Conservation (phyloP, 2,329 filamentous ascomycete species). For the Fusarium keratoplasticum region DNA sequence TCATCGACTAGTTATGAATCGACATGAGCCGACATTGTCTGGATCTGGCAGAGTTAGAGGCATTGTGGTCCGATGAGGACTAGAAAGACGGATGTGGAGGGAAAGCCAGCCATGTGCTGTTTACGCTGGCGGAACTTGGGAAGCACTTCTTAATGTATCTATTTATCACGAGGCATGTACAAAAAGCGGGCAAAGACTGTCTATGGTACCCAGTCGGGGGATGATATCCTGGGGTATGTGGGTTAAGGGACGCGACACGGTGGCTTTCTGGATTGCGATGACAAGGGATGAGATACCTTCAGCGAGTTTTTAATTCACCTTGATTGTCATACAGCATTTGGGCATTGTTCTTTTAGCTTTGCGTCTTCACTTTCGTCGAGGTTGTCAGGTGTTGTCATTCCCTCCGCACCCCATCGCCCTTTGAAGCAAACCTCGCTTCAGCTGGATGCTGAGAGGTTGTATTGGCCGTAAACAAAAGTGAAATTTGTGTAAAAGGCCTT, state of each 20-base stretch:
- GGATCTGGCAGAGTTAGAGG: neutral
- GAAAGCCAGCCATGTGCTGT: neutral
- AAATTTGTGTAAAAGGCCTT: too few relatives aligned
- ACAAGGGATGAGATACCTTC: neutral
- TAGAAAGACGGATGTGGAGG: neutral
- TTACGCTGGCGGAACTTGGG: neutral
- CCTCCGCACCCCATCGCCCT: neutral
- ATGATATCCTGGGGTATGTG: neutral
- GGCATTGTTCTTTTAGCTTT: neutral
- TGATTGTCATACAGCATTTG: neutral
- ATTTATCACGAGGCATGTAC: neutral
- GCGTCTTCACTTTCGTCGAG: neutral
- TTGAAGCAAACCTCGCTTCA: neutral
- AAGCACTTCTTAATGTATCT: neutral
- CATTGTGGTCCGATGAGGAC: neutral
- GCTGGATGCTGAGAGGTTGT: neutral
- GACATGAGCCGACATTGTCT: neutral
- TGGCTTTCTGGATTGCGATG: neutral
- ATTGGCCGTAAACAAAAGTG: neutral
- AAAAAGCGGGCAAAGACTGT: neutral
- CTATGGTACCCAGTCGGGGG: neutral
- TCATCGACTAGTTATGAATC: neutral
- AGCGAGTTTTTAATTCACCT: neutral
- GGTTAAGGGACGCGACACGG: neutral
- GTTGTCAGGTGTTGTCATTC: neutral